phyloP scores from a whole-genome alignment of 345 rosid genomes.

The Alliaria petiolata region DNA sequence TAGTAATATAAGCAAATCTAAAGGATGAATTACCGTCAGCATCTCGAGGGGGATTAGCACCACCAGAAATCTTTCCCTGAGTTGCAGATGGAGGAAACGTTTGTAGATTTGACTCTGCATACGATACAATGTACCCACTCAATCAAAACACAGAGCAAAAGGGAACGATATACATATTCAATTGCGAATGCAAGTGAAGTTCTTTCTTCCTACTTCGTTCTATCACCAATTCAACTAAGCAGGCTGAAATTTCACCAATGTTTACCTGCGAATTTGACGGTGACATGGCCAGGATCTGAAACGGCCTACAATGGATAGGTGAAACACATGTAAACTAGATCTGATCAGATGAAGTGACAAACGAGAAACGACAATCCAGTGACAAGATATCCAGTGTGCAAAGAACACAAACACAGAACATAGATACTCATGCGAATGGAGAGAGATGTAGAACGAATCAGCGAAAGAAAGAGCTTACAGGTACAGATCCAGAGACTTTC shows the following conservation, averaged over 20 bases:
- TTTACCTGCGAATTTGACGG: constrained; percentile 69
- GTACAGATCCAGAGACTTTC: constrained; percentile 80
- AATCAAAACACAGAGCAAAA: constrained; percentile 1
- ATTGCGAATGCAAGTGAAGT: not conserved
- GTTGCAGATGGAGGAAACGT: constrained; percentile 70
- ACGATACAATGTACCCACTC: constrained; percentile 1
- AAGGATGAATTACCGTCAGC: constrained; percentile 57
- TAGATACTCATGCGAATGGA: not conserved
- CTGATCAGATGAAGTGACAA: constrained; percentile 24
- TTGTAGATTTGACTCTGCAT: constrained; percentile 69
- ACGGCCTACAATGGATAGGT: constrained; percentile 56
- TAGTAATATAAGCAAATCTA: not conserved
- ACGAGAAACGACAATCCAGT: not conserved
- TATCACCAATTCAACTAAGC: not conserved
- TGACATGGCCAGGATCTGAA: constrained; percentile 56
- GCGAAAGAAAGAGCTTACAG: constrained; percentile 41
- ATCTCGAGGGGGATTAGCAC: constrained; percentile 69
- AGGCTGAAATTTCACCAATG: not conserved
- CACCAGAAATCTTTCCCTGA: constrained; percentile 71
- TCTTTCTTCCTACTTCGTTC: not conserved
- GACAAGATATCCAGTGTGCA: not conserved
- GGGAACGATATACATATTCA: not conserved
- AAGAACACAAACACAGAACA: not conserved
- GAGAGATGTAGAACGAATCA: not conserved
- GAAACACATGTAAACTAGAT: too few relatives aligned